Base-by-base conservation (phyloP, 768 basidiomycete species). In the Russula vinacea region DNA sequence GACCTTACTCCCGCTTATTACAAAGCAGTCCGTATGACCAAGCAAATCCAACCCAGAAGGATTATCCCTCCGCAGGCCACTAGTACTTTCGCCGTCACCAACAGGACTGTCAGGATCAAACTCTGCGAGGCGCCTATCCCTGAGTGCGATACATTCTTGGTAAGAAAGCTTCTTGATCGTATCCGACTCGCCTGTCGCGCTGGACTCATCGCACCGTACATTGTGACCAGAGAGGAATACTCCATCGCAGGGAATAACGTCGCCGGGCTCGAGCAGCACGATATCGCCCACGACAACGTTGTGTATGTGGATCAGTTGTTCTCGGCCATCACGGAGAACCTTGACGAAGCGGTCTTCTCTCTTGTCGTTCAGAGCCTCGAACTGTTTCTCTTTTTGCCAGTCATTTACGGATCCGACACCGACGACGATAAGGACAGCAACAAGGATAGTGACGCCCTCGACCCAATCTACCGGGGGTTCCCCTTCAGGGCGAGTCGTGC, bases 381-480 rank as follows among this genome's bases (percentile, higher is more conserved):
- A 99, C 76, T 98, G 97, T 2, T 87, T 87, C 75, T 99, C 97
- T 76, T 98, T 98, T 76, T 98, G 94, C 89, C 92, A 99, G 75
- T 99, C 97, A 71, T 98, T 98, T 50, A 98, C 69, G 14, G 94
- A 94, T 35, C 96, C 96, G 62, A 99, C 96, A 50, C 93, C 70
- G 62, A 92, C 89, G 26, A 92, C 89, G 49, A 92, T 90, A 44
- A 81, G 69, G 42, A 91, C 83, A 0, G 90, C 90, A 45, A 89
- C 80, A 71, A 91, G 83, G 64, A 91, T 91, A 0, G 90, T 86
- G 13, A 92, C 90, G 59, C 88, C 96, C 78, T 98, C 96, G 0
- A 99, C 94, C 96, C 96, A 98, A 70, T 98, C 94, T 17, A 98
- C 92, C 19, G 86, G 85, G 1, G 94, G 87, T 51, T 88, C 80